Evolutionary conservation across 768 basidiomycete genomes (phyloP).

Genomic region (Fomitopsis serialis): DNA sequence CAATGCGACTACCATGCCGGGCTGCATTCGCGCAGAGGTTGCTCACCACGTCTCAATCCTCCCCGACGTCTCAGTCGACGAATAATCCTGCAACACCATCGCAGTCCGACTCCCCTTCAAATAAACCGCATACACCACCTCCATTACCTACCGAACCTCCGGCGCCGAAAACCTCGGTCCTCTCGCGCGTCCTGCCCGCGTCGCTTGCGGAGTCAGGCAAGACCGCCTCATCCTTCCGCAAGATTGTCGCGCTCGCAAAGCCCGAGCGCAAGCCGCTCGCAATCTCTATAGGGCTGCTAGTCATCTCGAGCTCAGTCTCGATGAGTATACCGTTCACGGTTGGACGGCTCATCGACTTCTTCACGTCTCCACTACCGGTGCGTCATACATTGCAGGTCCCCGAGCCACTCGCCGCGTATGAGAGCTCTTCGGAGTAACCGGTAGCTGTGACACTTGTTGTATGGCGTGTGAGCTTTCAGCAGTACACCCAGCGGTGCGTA

Average conservation of each 20-base stretch:
- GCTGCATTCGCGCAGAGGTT: not conserved
- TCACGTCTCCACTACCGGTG: conserved; percentile 69
- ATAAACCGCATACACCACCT: not conserved
- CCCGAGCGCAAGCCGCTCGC: conserved; percentile 77
- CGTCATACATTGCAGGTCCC: conserved; percentile 18
- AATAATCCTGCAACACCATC: not conserved
- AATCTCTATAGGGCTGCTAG: conserved; percentile 71
- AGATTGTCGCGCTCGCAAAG: conserved; percentile 72
- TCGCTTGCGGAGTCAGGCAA: conserved; percentile 13
- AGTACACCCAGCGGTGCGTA: no score
- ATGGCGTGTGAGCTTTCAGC: no score
- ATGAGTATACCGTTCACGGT: conserved; percentile 93
- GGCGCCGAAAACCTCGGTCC: not conserved
- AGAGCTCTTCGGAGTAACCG: no score
- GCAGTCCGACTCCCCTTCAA: not conserved
- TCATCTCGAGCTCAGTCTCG: conserved; percentile 86
- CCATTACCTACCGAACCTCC: not conserved
- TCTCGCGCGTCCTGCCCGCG: conserved; percentile 2
- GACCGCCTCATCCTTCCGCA: conserved; percentile 60
- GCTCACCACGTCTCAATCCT: not conserved
- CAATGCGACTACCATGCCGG: not conserved
- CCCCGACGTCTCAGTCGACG: not conserved
- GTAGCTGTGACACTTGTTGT: no score
- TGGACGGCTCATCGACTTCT: conserved; percentile 92
- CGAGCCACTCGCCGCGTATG: no score